These are phyloP conservation scores for Ceratocystiopsis minuta DNA, from an alignment of 2,329 filamentous ascomycete genomes.

Conservation along the genomic window DNA sequence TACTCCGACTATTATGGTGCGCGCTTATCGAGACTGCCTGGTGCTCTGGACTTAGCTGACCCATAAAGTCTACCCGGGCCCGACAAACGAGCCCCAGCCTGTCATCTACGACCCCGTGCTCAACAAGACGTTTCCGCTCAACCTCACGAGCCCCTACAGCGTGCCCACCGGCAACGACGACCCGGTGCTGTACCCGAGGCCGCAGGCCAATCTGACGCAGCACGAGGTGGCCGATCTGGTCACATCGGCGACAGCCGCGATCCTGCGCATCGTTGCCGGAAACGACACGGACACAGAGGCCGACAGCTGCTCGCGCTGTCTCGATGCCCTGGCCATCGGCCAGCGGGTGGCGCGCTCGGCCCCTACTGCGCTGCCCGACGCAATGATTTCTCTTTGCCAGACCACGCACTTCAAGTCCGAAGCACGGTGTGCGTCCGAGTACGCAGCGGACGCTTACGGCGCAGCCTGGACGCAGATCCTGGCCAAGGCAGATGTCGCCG, in stretches of 20 bases:
- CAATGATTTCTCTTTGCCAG: conserved; percentile 33
- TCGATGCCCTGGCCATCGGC: conserved; percentile 29
- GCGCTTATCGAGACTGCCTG: no score
- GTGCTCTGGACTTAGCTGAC: no score
- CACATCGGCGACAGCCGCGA: conserved; percentile 22
- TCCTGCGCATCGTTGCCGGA: conserved; percentile 24
- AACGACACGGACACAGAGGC: conserved; percentile 15
- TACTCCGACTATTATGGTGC: conserved; percentile 29
- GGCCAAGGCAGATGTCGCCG: conserved; percentile 31
- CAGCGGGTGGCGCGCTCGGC: conserved; percentile 31
- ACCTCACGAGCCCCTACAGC: conserved; percentile 33
- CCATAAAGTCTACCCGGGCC: conserved; percentile 11
- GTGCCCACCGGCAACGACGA: conserved; percentile 30
- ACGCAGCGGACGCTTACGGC: conserved; percentile 28
- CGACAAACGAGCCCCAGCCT: conserved; percentile 17
- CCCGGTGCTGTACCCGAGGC: conserved; percentile 28
- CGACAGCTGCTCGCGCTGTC: conserved; percentile 33
- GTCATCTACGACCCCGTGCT: conserved; percentile 33
- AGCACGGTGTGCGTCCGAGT: conserved; percentile 27
- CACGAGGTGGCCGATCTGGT: conserved; percentile 23
- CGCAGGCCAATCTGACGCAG: conserved; percentile 25
- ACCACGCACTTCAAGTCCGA: conserved; percentile 26
- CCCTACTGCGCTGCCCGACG: conserved; percentile 28
- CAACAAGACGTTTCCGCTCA: conserved; percentile 33
- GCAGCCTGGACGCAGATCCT: conserved; percentile 40